Base-by-base conservation (phyloP, 169 alveolate genomes). In the Plasmodium cynomolgi region DNA sequence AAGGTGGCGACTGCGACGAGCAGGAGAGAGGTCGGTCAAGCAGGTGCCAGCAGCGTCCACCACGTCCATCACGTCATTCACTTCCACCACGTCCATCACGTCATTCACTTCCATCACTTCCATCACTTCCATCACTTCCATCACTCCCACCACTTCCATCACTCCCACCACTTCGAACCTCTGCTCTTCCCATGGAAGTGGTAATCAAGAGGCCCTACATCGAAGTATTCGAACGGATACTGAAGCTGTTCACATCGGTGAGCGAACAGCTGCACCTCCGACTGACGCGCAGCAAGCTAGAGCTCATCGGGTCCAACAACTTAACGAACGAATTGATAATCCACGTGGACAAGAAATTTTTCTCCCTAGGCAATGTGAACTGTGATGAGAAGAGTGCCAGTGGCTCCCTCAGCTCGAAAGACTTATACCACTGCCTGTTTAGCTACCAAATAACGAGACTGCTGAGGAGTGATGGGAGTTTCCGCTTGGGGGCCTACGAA, bases 221-320 rank as follows among this genome's bases (percentile, higher is more conserved):
- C n/a, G 94, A 80, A 90, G 83, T 81, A 81, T 90, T 90, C 83
- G 94, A 90, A 71, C 68, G 77, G 31, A 81, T 90, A 68, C 50
- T 90, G 73, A 90, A 90, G 34, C 37, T 90, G 41, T 90, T 90
- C 77, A 50, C 91, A 31, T 81, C 88, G 13, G 54, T 81, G 72
- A 80, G 83, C 54, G 91, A 81, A 9, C 81, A 90, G 11, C 13
- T 90, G 37, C 71, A 90, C 74, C 83, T 90, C 82, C 75, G 83
- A 44, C 50, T 90, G 26, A 90, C 86, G 31, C 31, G 56, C 68
- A 74, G 82, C 41, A 80, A 68, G 58, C 72, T 90, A 13, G 91
- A 90, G 54, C 56, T 90, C 17, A 90, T 80, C 23, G 94, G 91
- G 23, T 44, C 94, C 20, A 90, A 90, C 74, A 68, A 20, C 77